Conservation (phyloP, 148 eudicot species). For the Diospyros lotus region DNA sequence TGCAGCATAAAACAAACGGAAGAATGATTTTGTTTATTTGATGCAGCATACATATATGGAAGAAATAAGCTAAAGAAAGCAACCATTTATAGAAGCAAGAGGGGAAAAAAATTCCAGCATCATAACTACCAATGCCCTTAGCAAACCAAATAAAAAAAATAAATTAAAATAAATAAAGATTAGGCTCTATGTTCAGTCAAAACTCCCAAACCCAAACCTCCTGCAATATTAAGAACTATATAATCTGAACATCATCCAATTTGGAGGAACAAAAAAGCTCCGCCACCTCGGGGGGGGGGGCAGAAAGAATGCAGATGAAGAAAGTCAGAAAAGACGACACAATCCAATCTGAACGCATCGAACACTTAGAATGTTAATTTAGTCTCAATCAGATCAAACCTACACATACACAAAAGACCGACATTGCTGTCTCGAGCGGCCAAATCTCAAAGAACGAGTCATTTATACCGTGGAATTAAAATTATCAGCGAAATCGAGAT, state of each 20-base stretch:
- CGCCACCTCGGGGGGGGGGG: too few relatives aligned
- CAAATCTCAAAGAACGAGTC: slow-evolving; percentile 7
- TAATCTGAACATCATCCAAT: not conserved
- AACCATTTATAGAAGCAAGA: too few relatives aligned
- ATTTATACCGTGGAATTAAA: not conserved
- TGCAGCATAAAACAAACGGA: slow-evolving; percentile 27
- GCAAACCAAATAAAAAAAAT: not conserved
- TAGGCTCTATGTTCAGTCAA: not conserved
- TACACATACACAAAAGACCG: not conserved
- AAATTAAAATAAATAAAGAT: not conserved
- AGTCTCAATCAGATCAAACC: not conserved
- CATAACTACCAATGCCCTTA: not conserved
- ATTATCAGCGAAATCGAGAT: not conserved
- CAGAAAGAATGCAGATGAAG: not conserved
- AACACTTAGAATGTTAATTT: not conserved
- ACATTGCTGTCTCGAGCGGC: not conserved
- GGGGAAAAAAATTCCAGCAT: not conserved
- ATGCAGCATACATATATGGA: not conserved
- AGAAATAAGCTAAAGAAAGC: not conserved
- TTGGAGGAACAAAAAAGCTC: too few relatives aligned
- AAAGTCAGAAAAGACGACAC: not conserved
- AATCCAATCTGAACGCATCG: not conserved
- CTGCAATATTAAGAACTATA: not conserved
- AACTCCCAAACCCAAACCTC: not conserved
- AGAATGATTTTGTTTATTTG: not conserved